Evolutionary conservation across 2,329 filamentous ascomycete species (phyloP).

Genomic region (Dryadomyces quercus-mongolicae): DNA sequence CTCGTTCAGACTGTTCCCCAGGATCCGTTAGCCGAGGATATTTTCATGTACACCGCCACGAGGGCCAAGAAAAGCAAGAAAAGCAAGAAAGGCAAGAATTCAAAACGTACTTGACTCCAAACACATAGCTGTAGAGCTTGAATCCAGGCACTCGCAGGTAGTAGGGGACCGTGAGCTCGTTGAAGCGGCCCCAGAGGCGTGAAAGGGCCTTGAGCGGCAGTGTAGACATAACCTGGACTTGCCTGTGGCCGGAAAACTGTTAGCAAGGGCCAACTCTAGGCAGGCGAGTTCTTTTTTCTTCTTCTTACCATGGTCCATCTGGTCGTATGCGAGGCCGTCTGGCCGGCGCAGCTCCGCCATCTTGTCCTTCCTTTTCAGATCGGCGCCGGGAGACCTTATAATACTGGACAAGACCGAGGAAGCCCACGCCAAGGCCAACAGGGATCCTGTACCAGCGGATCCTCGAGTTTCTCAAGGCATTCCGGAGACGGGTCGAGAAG

Average conservation of each 20-base stretch:
- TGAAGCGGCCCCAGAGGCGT: slow-evolving; percentile 80
- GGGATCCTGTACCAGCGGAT: slow-evolving; percentile 88
- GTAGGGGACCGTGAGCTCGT: slow-evolving; percentile 79
- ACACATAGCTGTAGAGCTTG: slow-evolving; percentile 80
- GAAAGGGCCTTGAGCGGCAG: slow-evolving; percentile 84
- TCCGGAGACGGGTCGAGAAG: slow-evolving; percentile 39
- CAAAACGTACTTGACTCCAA: slow-evolving; percentile 59
- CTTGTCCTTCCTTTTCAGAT: slow-evolving; percentile 33
- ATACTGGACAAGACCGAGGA: slow-evolving; percentile 72
- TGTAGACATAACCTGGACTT: slow-evolving; percentile 88
- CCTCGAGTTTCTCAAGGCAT: slow-evolving; percentile 37
- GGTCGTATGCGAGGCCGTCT: slow-evolving; percentile 55
- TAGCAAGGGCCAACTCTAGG: no score
- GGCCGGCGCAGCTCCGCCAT: slow-evolving; percentile 26
- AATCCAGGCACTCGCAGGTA: slow-evolving; percentile 82
- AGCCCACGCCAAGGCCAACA: slow-evolving; percentile 71
- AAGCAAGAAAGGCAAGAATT: neutral
- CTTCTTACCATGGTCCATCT: slow-evolving; percentile 64
- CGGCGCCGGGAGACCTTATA: slow-evolving; percentile 57
- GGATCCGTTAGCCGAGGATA: neutral
- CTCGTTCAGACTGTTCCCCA: slow-evolving; percentile 56
- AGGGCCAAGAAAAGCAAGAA: neutral
- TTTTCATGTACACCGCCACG: neutral
- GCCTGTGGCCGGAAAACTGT: slow-evolving; percentile 30
- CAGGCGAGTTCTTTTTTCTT: no score